phyloP scores from a whole-genome alignment of 1,139 yeast genomes.

The Geotrichum reessii region DNA sequence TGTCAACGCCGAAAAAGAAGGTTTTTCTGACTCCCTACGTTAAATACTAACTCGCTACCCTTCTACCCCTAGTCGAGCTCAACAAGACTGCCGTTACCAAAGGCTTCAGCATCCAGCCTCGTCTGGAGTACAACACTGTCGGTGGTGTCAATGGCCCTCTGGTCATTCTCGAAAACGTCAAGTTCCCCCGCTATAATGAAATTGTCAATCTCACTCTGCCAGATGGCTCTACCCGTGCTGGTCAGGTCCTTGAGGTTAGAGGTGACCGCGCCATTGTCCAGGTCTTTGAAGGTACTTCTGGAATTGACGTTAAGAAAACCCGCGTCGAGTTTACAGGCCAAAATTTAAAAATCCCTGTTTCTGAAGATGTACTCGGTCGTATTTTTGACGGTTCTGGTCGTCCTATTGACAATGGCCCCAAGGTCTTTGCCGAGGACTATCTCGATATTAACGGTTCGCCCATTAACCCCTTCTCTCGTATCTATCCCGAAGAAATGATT shows the following conservation, averaged over 20 bases:
- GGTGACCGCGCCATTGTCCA: constrained; percentile 97
- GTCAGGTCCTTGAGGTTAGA: constrained; percentile 96
- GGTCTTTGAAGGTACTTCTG: constrained; percentile 97
- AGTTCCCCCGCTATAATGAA: constrained; percentile 93
- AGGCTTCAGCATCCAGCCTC: constrained; percentile 85
- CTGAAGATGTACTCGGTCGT: constrained; percentile 96
- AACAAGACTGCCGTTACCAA: constrained; percentile 89
- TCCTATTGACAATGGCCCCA: constrained; percentile 97
- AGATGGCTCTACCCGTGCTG: constrained; percentile 90
- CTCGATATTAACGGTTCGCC: constrained; percentile 98
- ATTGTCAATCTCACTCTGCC: constrained; percentile 94
- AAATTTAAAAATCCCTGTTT: constrained; percentile 85
- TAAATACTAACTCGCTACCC: no score
- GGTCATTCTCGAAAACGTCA: constrained; percentile 91
- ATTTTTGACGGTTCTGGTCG: constrained; percentile 98
- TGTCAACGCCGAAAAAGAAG: no score
- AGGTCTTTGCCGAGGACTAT: constrained; percentile 96
- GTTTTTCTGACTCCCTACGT: no score
- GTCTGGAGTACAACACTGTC: constrained; percentile 89
- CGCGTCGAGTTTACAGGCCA: constrained; percentile 96
- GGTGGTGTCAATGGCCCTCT: constrained; percentile 98
- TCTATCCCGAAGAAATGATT: constrained; percentile 99
- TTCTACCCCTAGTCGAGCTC: constrained; percentile 57
- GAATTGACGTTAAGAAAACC: constrained; percentile 95
- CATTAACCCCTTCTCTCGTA: constrained; percentile 95